Base-by-base conservation (phyloP, 257 asterid genomes). In the Mitragyna speciosa region DNA sequence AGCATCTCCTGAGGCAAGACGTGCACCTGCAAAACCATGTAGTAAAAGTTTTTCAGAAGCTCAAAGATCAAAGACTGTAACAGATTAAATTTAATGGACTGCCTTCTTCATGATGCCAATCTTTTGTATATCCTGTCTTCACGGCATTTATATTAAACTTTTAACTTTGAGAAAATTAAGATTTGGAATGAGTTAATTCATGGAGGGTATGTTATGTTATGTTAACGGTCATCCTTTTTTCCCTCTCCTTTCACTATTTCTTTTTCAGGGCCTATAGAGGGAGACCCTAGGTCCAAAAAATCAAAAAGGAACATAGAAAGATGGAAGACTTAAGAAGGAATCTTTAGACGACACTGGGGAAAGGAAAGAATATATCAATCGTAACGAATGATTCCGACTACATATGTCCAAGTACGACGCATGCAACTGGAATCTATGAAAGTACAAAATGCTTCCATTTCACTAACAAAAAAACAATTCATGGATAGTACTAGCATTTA, bases 1-100 rank as follows among this genome's bases (percentile, higher is more conserved):
- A 87, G 77, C 83, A 85, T 69, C 72, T 85, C 87, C 43, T 24
- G 84, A 33, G 90, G 90, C 78, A 85, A 70, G 39, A 87, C 82
- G 83, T 87, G 87, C 76, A 85, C 86, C 88, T 84, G 76, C 80
- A 76, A 41, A 33, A 75, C 16, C 16, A 61, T 58, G 31, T 68
- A 30, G 15, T 19, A 17, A 22, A 52, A 43, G 54, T 52, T 20
- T 52, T 70, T 33, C 1, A 15, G 64, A 58, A 69, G 54, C 47
- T 69, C 48, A 67, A 67, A 54, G 0, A 41, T 31, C 7, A 41
- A 22, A 24, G 12, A 54, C 26, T 20, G 30, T 30, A 45, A 12
- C 4, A n/a, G 22, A 48, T 56, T 6, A 16, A 70, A 33, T 71
- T 79, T 41, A 17, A 2, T 43, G 39, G 36, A 56, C 43, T 56